Conservation (phyloP, 2,329 filamentous ascomycete species). For the Amylocarpus encephaloides region DNA sequence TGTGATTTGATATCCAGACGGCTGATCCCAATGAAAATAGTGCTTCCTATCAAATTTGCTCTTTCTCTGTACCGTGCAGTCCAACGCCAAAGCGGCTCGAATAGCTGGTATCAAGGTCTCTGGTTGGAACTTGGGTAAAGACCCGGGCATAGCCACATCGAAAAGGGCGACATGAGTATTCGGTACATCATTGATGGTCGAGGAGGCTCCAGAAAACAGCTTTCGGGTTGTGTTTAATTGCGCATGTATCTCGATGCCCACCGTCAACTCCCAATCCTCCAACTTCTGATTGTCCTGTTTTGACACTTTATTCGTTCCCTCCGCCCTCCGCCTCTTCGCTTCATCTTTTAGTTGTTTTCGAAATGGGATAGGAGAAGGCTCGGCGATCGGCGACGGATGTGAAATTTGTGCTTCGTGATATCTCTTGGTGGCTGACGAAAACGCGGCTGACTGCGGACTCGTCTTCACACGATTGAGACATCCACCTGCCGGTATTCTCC, state of each 20-base stretch:
- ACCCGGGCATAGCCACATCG: slow-evolving; percentile 82
- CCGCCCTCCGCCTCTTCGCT: slow-evolving; percentile 44
- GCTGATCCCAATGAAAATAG: slow-evolving; percentile 99
- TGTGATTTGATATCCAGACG: slow-evolving; percentile 93
- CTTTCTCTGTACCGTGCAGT: slow-evolving; percentile 67
- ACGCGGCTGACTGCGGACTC: background rate
- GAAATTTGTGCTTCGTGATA: slow-evolving; percentile 3
- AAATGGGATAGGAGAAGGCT: slow-evolving; percentile 40
- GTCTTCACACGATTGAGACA: slow-evolving; percentile 21
- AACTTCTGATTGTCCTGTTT: slow-evolving; percentile 38
- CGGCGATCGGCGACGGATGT: slow-evolving; percentile 6
- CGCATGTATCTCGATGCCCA: slow-evolving; percentile 95
- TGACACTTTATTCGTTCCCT: slow-evolving; percentile 28
- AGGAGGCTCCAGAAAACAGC: slow-evolving; percentile 72
- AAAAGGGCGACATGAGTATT: slow-evolving; percentile 88
- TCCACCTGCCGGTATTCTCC: slow-evolving; percentile 21
- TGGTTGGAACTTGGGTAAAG: slow-evolving; percentile 78
- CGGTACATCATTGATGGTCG: slow-evolving; percentile 59
- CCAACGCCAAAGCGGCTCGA: slow-evolving; percentile 76
- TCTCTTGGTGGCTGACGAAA: background rate
- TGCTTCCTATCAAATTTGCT: slow-evolving; percentile 95
- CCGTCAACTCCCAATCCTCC: slow-evolving; percentile 78
- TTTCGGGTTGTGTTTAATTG: slow-evolving; percentile 86
- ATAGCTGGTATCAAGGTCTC: slow-evolving; percentile 84
- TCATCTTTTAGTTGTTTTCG: slow-evolving; percentile 69